Conservation (phyloP, 192 early-diverging fungal genomes). For the Coemansia sp. region DNA sequence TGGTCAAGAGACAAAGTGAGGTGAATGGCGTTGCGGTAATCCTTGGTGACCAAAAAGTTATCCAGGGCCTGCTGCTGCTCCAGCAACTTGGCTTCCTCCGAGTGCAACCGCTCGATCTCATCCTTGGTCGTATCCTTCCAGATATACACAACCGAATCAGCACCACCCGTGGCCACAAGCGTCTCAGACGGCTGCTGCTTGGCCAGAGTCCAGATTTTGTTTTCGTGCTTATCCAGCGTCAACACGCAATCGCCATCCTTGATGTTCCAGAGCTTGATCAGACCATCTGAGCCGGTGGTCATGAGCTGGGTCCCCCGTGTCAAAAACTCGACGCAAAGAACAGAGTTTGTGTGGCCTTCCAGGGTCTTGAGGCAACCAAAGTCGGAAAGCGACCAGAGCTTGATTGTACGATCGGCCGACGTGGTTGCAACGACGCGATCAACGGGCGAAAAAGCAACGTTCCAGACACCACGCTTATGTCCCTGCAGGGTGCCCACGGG, state of each 20-base stretch:
- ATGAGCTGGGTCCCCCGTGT: conserved; percentile 85
- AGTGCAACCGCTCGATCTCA: conserved; percentile 72
- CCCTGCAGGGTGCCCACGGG: conserved; percentile 80
- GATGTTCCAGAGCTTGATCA: conserved; percentile 96
- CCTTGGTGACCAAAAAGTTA: conserved; percentile 81
- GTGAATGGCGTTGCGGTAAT: conserved; percentile 88
- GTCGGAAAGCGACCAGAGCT: conserved; percentile 90
- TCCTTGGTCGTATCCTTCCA: conserved; percentile 92
- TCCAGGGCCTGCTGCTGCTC: conserved; percentile 89
- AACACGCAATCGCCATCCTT: conserved; percentile 83
- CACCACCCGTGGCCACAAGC: conserved; percentile 81
- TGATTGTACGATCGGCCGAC: conserved; percentile 91
- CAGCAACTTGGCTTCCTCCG: conserved; percentile 58
- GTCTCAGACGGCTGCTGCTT: conserved; percentile 64
- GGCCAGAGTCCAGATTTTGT: conserved; percentile 92
- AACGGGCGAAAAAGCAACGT: conserved; percentile 88
- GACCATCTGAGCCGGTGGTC: conserved; percentile 85
- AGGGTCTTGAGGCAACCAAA: conserved; percentile 90
- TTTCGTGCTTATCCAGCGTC: conserved; percentile 92
- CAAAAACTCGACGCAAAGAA: conserved; percentile 81
- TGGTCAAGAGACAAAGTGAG: conserved; percentile 88
- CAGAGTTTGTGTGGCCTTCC: conserved; percentile 97
- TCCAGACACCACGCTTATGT: conserved; percentile 95
- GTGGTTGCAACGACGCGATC: conserved; percentile 91
- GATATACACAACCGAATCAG: conserved; percentile 84